Conservation (phyloP, 1,284 basidiomycete species). For the Pyrrhoderma noxium region DNA sequence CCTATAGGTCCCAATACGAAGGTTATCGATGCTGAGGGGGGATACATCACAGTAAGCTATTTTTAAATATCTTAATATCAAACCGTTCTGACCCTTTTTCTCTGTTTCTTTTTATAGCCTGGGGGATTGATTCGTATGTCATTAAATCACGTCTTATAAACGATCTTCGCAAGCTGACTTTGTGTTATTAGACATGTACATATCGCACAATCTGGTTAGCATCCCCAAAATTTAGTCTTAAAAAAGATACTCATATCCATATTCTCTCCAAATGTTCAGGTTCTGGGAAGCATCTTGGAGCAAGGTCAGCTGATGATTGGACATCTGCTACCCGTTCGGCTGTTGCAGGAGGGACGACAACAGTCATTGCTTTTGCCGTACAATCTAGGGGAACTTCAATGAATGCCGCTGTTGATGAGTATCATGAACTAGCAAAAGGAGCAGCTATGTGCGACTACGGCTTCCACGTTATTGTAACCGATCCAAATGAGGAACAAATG, state of each 20-base stretch:
- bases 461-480: constrained; percentile 23
- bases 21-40: constrained; percentile 22
- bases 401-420: constrained; percentile 20
- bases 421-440: constrained; percentile 20
- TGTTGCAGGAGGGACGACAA: constrained; percentile 22
- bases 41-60: constrained; percentile 18
- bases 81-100: background rate
- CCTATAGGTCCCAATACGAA: constrained; percentile 10
- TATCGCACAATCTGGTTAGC: constrained; percentile 17
- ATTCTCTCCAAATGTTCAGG: constrained; percentile 11
- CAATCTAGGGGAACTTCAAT: constrained; percentile 19
- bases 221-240: background rate
- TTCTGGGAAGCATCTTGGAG: constrained; percentile 14
- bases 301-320: constrained; percentile 18
- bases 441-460: constrained; percentile 22
- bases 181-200: background rate
- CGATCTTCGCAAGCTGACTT: constrained; percentile 7
- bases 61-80: background rate
- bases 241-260: constrained; percentile 8
- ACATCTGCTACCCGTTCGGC: constrained; percentile 22
- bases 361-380: constrained; percentile 22
- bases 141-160: background rate
- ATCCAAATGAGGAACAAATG: constrained; percentile 22
- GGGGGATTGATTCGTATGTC: constrained; percentile 22
- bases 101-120: constrained; percentile 4